phyloP scores from a whole-genome alignment of 2,329 filamentous ascomycete genomes.

The Aspergillus terreus region DNA sequence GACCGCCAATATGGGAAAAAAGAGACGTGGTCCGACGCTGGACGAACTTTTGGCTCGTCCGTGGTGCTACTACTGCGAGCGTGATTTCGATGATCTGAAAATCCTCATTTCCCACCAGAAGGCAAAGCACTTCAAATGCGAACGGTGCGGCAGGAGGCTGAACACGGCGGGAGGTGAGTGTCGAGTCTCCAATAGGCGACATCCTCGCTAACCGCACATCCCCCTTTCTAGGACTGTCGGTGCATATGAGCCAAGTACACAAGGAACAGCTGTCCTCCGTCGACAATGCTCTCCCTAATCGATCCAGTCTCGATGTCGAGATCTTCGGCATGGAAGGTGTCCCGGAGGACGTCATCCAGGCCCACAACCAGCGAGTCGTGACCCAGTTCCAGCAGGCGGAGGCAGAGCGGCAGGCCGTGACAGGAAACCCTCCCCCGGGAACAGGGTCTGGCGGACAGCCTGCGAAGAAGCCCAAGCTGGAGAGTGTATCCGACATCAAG shows the following conservation, averaged over 20 bases:
- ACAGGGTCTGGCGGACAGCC: slow-evolving; percentile 37
- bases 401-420: slow-evolving; percentile 73
- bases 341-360: slow-evolving; percentile 75
- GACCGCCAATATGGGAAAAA: slow-evolving; percentile 68
- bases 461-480: slow-evolving; percentile 66
- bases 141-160: slow-evolving; percentile 78
- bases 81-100: slow-evolving; percentile 96
- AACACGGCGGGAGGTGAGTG: slow-evolving; percentile 87
- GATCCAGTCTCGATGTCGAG: slow-evolving; percentile 82
- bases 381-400: slow-evolving; percentile 82
- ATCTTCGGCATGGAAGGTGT: slow-evolving; percentile 99
- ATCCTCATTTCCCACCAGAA: slow-evolving; percentile 97
- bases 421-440: slow-evolving; percentile 77
- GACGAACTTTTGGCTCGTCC: slow-evolving; percentile 83
- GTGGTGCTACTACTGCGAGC: slow-evolving; percentile 99
- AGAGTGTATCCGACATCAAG: slow-evolving; percentile 74
- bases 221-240: slow-evolving; percentile 68
- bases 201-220: not conserved
- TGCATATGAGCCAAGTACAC: slow-evolving; percentile 98
- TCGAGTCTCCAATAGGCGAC: not conserved
- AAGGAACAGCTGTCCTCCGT: slow-evolving; percentile 85
- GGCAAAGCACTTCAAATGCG: slow-evolving; percentile 99
- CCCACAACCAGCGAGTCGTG: slow-evolving; percentile 82
- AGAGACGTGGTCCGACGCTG: slow-evolving; percentile 80
- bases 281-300: slow-evolving; percentile 86